Conservation (phyloP, 1,284 basidiomycete genomes). For the Waitea zeae region DNA sequence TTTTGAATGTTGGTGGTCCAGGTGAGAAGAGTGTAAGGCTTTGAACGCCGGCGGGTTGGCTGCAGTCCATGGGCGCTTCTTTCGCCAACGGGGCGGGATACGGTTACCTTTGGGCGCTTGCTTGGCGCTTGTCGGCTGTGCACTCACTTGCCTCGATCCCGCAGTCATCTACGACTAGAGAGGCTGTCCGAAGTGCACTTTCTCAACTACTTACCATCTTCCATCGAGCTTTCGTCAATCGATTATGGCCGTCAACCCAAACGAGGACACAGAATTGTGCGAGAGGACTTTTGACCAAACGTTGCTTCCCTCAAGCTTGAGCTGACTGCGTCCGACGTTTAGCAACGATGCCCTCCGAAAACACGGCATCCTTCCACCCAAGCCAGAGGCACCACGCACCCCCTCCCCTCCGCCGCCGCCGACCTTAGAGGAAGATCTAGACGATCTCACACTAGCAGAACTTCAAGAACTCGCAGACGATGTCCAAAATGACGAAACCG, state of each 20-base stretch:
- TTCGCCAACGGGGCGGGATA: no score
- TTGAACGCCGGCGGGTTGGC: no score
- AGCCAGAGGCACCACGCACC: constrained; percentile 44
- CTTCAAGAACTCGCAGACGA: constrained; percentile 55
- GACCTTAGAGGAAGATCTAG: constrained; percentile 45
- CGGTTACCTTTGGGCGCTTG: no score
- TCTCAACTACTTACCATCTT: no score
- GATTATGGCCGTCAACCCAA: constrained; percentile 50
- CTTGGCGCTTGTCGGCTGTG: no score
- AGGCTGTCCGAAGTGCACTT: no score
- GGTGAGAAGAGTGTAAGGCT: no score
- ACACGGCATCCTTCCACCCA: constrained; percentile 78
- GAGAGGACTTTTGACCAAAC: no score
- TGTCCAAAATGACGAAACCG: constrained; percentile 57
- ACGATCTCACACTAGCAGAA: constrained; percentile 49
- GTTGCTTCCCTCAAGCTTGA: constrained; percentile 2
- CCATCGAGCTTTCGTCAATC: background rate
- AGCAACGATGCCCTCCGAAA: constrained; percentile 89
- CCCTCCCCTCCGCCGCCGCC: constrained; percentile 60
- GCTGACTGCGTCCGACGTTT: constrained; percentile 6
- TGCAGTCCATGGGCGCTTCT: no score
- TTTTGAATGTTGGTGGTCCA: no score
- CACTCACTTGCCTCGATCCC: no score
- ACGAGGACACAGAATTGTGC: constrained; percentile 91
- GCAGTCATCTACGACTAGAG: no score